Evolutionary conservation across 1,284 basidiomycete species (phyloP), one percentile per base, ranked within the genome.

Genomic region (Heterobasidion parviporum): DNA sequence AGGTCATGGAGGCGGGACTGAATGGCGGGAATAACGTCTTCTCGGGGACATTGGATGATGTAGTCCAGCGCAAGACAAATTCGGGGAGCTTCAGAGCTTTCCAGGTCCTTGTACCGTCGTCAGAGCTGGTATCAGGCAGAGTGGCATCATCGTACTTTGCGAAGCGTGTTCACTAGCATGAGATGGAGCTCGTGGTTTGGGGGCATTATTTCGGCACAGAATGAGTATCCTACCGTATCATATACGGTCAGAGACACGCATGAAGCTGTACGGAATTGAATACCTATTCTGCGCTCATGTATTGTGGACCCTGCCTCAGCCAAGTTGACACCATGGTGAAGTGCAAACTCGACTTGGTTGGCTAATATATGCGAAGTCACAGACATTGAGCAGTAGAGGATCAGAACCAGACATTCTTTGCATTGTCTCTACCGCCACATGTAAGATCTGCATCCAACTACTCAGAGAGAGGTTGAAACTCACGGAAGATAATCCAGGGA

Each of bases 141-240:
- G 35, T 38, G 43, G 32, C 34, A 35, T 38, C 10, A 38, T 8
- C 57, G 50, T 61, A 83, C 88, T 76, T 91, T 91, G 59, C 88
- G 82, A 44, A 90, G 64, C 1, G 89, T 90, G 60, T 92, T 92
- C 48, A 92, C 82, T 12, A 92, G 73, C 87, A 92, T 89, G n/a
- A 92, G 72, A 57, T 81, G 78, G 33, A 91, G 72, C 59, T 89
- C 87, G 63, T 89, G 82, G 46, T 76, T 69, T 16, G 68, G 62
- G 43, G 81, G 77, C 83, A 92, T 87, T 16, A 87, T 69, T 64
- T 88, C 81, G 47, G 75, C 69, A 63, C 88, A 91, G 64, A 89
- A 90, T 7, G 84, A 67, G 67, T 91, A 90, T 9, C 87, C 89
- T 91, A 44, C 32, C 47, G 45, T 36, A 36, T 48, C 18, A 48